Conservation (phyloP, 2,329 filamentous ascomycete species). For the Ceratocystis albifundus region DNA sequence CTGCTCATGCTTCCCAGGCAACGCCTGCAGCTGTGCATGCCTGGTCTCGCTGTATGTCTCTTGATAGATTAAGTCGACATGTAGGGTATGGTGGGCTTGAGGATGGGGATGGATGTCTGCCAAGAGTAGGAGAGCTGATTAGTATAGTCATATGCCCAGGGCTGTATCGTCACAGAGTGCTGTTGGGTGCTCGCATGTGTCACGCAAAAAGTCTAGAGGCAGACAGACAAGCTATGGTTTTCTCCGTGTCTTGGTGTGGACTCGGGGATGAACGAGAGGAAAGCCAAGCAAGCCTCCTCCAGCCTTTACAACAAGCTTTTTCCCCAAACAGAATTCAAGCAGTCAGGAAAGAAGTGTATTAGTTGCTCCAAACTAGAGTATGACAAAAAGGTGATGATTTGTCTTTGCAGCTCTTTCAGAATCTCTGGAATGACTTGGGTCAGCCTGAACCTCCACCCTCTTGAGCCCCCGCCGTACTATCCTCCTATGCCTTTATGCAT, state of each 20-base stretch:
- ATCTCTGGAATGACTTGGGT: background rate
- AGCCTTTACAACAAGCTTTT: background rate
- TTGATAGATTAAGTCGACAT: background rate
- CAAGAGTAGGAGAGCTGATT: background rate
- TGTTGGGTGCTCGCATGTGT: background rate
- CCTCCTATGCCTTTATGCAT: background rate
- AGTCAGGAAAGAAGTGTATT: too few relatives aligned
- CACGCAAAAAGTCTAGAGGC: background rate
- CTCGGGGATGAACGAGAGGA: background rate
- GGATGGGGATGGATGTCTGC: background rate
- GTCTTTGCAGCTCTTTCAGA: background rate
- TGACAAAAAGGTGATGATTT: background rate
- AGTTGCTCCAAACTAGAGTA: background rate
- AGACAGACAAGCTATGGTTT: background rate
- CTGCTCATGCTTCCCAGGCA: background rate
- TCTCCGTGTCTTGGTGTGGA: background rate
- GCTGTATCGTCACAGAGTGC: background rate
- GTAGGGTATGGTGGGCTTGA: background rate
- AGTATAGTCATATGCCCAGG: background rate
- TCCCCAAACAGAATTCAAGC: background rate
- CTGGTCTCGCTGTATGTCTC: background rate
- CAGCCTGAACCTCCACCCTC: background rate
- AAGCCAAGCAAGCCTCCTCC: background rate
- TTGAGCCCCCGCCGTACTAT: background rate
- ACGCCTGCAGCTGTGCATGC: background rate